Base-by-base conservation (phyloP, 345 rosid species). In the Clausena lansium region DNA sequence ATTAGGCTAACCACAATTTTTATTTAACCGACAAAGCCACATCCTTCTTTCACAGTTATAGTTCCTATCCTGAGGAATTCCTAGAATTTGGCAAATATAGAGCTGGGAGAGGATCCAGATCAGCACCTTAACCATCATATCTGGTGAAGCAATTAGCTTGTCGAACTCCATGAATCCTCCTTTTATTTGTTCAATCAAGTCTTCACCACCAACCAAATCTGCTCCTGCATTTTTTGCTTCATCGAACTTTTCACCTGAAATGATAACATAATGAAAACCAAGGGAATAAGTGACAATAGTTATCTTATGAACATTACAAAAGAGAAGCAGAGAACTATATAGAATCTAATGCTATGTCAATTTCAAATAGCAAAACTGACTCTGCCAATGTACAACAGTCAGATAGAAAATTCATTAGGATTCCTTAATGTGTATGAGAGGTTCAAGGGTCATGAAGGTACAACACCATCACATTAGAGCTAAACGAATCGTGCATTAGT, bases 201-300 rank as follows among this genome's bases (percentile, higher is more conserved):
- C 99, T 79, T 92, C 97, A 36, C 98, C 97, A 62, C 99, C 99
- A 70, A 94, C 98, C 78, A 96, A 85, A 88, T 96, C 98, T 67
- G 98, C 99, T 82, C 98, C 99, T 19, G 99, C 98, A 87, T 86
- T 94, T 84, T 90, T 96, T 17, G 99, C 99, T 84, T 94, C 99
- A 71, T 96, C 99, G 28, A 94, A 85, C 90, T 88, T 94, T 81
- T 96, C 99, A 87, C 99, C 99, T 96, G 87, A 39, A 84, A 67
- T 63, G 63, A 68, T 28, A 72, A 78, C 74, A 78, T 17, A 38
- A 78, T n/a, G 45, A 17, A 70, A 69, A 65, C 66, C 75, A 62
- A 68, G 22, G 66, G 62, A 76, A 75, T 20, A 67, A 77, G 32
- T 41, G 9, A 65, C 7, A 63, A 68, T 24, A 70, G 17, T 22